These are phyloP conservation scores for Senna siamea DNA, from an alignment of 306 rosid species.

Conservation along the genomic window DNA sequence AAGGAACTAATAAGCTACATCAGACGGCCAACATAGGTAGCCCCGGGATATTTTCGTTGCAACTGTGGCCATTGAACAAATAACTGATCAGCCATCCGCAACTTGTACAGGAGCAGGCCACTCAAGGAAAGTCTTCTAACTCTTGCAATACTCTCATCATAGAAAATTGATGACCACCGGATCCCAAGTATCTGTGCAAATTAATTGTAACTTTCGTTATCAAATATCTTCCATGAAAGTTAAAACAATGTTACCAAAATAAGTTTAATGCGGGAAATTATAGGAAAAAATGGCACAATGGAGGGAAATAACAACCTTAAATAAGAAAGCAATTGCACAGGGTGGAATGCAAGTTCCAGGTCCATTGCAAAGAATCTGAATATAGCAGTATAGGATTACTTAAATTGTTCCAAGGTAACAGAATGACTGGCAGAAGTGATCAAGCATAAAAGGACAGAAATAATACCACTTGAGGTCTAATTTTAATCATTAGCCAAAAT, in stretches of 20 bases:
- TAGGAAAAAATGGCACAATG: constrained; percentile 1
- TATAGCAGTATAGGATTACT: constrained; percentile 16
- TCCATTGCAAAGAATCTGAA: constrained; percentile 93
- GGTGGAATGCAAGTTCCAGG: constrained; percentile 95
- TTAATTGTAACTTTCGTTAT: constrained; percentile 28
- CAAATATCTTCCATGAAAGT: constrained; percentile 15
- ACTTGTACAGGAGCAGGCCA: constrained; percentile 86
- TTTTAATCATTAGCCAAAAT: constrained; percentile 77
- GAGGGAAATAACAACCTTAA: constrained; percentile 60
- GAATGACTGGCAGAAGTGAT: not conserved
- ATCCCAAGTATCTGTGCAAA: constrained; percentile 66
- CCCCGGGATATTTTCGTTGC: constrained; percentile 68
- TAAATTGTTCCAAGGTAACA: constrained; percentile 20
- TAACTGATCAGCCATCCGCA: constrained; percentile 76
- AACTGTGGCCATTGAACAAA: constrained; percentile 96
- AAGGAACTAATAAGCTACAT: constrained; percentile 58
- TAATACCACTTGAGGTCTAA: constrained; percentile 93
- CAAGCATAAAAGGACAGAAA: constrained; percentile 20
- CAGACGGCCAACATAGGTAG: constrained; percentile 88
- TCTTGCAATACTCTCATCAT: constrained; percentile 96
- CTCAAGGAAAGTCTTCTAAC: constrained; percentile 88
- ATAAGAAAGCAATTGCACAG: constrained; percentile 78
- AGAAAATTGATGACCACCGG: constrained; percentile 88
- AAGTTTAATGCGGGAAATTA: not conserved
- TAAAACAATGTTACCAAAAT: not conserved